Base-by-base conservation (phyloP, 2,329 filamentous ascomycete genomes). In the Blastomyces percursus region DNA sequence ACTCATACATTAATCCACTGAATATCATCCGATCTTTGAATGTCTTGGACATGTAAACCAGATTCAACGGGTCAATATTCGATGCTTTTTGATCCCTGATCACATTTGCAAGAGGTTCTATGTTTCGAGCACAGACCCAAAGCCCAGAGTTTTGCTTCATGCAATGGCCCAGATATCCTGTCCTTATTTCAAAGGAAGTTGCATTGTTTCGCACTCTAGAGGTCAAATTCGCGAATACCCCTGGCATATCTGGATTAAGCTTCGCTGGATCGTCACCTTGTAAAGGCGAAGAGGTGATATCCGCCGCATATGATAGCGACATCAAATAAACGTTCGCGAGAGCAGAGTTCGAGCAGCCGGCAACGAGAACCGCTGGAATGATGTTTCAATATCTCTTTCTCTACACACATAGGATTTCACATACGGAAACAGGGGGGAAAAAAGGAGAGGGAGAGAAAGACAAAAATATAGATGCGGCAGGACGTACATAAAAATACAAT, bases 121-220 rank as follows among this genome's bases (percentile, higher is more conserved):
- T 94, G 76, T 99, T 99, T 81, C 96, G 95, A 75, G 90, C 94
- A 83, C 94, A 99, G 64, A 97, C 84, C 84, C 91, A 99, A 24
- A 87, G 86, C 67, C 93, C 93, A 64, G 89, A 89, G 73, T 96
- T 91, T 1, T 90, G 87, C 76, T 91, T 94, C 75, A 97, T 86
- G 78, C 94, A 99, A 75, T 99, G 96, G 69, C 94, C 94, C 71
- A 99, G 97, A 80, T 96, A 99, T 68, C 94, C 94, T 38, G 99
- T 94, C 62, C 94, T 87, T 32, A 94, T 91, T 75, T 96, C 91
- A 58, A 99, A 81, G 63, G 85, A 84, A 16, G 94, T 91, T 68
- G 84, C 81, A 61, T 91, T 90, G 63, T 95, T 93, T 65, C 97
- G 95, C 77, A 94, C 95, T 65, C 86, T 83, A 69, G 96, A 93